phyloP scores from a whole-genome alignment of 83 land plant genomes.

The Isoetes engelmannii region DNA sequence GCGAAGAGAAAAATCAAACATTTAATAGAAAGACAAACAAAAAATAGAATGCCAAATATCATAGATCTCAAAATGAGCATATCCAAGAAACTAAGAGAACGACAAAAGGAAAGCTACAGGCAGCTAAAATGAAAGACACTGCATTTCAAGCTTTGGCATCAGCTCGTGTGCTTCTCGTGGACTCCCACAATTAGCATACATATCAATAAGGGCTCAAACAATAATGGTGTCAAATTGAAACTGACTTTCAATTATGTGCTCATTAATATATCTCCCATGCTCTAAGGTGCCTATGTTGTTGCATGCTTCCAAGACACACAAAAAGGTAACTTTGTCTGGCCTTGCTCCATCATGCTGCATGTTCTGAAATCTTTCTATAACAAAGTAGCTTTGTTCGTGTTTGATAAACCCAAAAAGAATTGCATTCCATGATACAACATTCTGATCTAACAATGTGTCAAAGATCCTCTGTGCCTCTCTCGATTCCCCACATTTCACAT shows the following conservation, averaged over 20 bases:
- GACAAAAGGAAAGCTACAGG: neutral
- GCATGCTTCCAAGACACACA: constrained; percentile 29
- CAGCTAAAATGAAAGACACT: too few species aligned
- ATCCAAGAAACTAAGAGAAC: neutral
- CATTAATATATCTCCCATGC: constrained; percentile 25
- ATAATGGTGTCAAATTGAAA: constrained; percentile 13
- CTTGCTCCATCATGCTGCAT: constrained; percentile 15
- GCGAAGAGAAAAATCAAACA: too few species aligned
- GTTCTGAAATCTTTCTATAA: constrained; percentile 6
- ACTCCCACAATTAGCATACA: constrained; percentile 33
- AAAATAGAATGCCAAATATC: constrained; percentile 12
- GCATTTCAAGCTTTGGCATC: neutral
- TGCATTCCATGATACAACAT: constrained; percentile 11
- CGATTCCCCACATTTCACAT: constrained; percentile 9
- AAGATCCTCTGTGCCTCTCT: constrained; percentile 1
- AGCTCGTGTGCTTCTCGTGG: constrained; percentile 2
- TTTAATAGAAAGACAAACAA: neutral
- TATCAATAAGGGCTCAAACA: constrained; percentile 13
- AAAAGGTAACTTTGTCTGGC: constrained; percentile 16
- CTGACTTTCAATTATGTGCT: constrained; percentile 20
- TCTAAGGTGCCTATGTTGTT: constrained; percentile 11
- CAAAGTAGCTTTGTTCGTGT: constrained; percentile 3
- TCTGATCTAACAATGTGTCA: neutral
- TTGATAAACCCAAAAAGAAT: neutral
- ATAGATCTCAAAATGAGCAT: constrained; percentile 15